Conservation (phyloP, 257 asterid species). For the Penstemon davidsonii region DNA sequence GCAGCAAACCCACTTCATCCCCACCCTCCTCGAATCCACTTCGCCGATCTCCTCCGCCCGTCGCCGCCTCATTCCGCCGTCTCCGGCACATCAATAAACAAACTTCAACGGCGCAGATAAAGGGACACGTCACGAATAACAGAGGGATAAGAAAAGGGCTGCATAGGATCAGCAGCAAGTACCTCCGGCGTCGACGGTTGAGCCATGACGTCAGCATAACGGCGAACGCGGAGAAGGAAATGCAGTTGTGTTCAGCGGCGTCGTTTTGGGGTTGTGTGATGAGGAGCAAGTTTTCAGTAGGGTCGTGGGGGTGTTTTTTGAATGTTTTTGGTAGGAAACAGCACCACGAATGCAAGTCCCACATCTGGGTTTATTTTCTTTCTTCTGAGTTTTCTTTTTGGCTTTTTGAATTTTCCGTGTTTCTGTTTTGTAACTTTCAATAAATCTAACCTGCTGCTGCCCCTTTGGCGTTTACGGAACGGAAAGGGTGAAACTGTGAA, state of each 20-base stretch:
- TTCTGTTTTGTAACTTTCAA: too few species aligned
- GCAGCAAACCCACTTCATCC: slow-evolving; percentile 40
- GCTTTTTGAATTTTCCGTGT: too few species aligned
- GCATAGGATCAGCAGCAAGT: slow-evolving; percentile 43
- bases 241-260: slow-evolving; percentile 27
- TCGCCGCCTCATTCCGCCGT: slow-evolving; percentile 20
- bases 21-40: slow-evolving; percentile 1
- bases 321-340: too few species aligned
- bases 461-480: too few species aligned
- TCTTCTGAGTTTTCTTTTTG: too few species aligned
- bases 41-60: slow-evolving; percentile 7
- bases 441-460: too few species aligned
- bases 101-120: slow-evolving; percentile 40
- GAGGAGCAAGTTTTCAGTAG: too few species aligned
- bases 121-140: slow-evolving; percentile 37
- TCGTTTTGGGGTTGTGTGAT: slow-evolving; percentile 23
- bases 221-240: slow-evolving; percentile 36
- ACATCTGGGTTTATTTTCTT: too few species aligned
- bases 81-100: slow-evolving; percentile 33
- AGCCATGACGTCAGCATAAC: slow-evolving; percentile 42
- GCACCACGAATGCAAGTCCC: too few species aligned
- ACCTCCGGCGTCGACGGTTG: slow-evolving; percentile 42
- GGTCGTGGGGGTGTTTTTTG: too few species aligned
- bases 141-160: slow-evolving; percentile 53
- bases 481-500: too few species aligned